Conservation (phyloP, 352 stramenopile genomes). For the Pythium rishiriense region DNA sequence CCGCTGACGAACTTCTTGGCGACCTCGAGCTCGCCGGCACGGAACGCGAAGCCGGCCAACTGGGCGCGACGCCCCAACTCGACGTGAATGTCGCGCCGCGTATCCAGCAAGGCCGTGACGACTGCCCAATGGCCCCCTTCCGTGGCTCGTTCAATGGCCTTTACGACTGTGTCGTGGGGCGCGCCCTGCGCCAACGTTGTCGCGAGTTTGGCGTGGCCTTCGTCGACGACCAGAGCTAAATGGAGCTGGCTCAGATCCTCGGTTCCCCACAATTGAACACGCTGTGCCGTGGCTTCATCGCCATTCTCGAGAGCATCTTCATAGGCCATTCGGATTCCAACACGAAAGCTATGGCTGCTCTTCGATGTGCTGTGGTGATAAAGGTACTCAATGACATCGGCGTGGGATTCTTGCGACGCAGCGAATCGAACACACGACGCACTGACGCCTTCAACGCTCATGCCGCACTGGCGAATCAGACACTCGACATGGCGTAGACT, state of each 20-base stretch:
- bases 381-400: not conserved
- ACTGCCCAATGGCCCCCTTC: slow-evolving; percentile 1
- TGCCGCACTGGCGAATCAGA: not conserved
- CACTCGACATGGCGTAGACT: not conserved
- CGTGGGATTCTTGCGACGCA: not conserved
- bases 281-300: not conserved
- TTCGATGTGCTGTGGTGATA: not conserved
- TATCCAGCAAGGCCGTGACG: not conserved
- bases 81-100: not conserved
- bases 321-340: not conserved
- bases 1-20: not conserved
- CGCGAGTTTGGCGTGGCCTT: not conserved
- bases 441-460: not conserved
- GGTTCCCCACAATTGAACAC: not conserved
- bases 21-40: not conserved
- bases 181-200: not conserved
- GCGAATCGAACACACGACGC: not conserved
- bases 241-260: not conserved
- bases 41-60: not conserved
- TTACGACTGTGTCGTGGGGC: not conserved
- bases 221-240: not conserved
- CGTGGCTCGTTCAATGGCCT: not conserved
- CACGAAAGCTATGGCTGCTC: not conserved
- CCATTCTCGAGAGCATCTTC: not conserved
- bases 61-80: not conserved